Percentiles rank a stretch among this genome's conserved stretches.
Evolutionary conservation across 257 asterid species (phyloP).

Genomic region (Jaltomata sinuosa): DNA sequence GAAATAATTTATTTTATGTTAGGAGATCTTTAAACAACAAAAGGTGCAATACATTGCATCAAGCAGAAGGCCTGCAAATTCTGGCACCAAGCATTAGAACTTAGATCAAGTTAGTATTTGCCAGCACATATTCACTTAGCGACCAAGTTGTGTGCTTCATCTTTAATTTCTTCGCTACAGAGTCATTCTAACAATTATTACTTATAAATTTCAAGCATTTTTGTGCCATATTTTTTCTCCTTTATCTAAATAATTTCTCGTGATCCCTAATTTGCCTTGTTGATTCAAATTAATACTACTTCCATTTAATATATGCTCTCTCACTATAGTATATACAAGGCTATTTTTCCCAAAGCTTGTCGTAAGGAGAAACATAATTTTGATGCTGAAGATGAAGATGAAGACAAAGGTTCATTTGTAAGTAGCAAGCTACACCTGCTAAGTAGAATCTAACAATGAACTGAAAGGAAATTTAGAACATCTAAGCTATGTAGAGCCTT

Average conservation of each 20-base stretch:
- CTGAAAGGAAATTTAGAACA: not conserved
- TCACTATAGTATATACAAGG: not conserved
- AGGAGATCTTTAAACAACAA: not conserved
- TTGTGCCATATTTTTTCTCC: not conserved
- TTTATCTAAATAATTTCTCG: not conserved
- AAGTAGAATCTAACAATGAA: not conserved
- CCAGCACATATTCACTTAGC: not conserved
- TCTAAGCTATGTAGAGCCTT: not conserved
- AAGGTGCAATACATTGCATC: not conserved
- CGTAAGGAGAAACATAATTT: not conserved
- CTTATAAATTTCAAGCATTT: not conserved
- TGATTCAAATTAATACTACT: not conserved
- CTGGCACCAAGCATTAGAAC: not conserved
- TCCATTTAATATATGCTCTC: not conserved
- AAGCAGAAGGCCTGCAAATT: not conserved
- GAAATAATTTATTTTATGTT: not conserved
- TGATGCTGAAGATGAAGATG: not conserved
- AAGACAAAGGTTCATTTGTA: not conserved
- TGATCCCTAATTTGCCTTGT: not conserved
- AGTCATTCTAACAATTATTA: not conserved
- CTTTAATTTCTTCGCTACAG: not conserved
- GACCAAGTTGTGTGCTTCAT: not conserved
- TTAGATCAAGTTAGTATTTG: not conserved
- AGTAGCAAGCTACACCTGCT: not conserved
- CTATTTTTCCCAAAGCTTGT: not conserved